These are phyloP conservation scores for Rubia occidens DNA, from an alignment of 305 asterid genomes.

Conservation along the genomic window DNA sequence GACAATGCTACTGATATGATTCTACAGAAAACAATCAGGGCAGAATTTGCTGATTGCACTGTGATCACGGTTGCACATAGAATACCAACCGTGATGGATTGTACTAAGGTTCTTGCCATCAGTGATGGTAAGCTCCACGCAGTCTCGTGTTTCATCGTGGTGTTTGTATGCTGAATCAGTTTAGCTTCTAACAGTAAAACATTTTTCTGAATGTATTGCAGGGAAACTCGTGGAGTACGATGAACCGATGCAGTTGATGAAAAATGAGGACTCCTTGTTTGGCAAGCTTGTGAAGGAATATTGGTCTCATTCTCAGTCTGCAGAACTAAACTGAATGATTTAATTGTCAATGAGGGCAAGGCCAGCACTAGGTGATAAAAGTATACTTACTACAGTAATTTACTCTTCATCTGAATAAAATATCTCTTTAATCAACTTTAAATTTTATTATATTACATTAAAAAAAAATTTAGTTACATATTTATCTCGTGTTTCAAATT, in stretches of 20 bases:
- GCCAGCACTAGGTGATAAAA: too few species aligned
- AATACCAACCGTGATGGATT: slow-evolving; percentile 88
- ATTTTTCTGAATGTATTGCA: slow-evolving; percentile 8
- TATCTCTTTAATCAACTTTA: too few species aligned
- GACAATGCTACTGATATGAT: slow-evolving; percentile 76
- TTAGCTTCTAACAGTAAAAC: neutral
- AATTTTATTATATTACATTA: too few species aligned
- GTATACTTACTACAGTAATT: too few species aligned
- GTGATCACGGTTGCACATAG: slow-evolving; percentile 87
- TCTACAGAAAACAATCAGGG: slow-evolving; percentile 62
- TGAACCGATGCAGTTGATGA: slow-evolving; percentile 69
- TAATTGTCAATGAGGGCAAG: too few species aligned
- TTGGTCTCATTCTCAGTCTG: slow-evolving; percentile 63
- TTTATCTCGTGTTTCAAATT: too few species aligned
- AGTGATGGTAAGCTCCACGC: neutral
- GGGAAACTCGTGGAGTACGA: slow-evolving; percentile 81
- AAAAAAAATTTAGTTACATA: too few species aligned
- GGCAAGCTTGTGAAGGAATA: slow-evolving; percentile 82
- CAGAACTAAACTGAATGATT: slow-evolving; percentile 26
- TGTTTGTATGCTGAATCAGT: neutral
- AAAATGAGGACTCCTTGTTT: slow-evolving; percentile 58
- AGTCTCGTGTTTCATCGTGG: neutral
- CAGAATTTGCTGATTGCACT: slow-evolving; percentile 58
- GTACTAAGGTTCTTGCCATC: slow-evolving; percentile 40
- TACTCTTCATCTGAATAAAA: too few species aligned